Evolutionary conservation across 805 yeast genomes (phyloP).

Genomic region (Candida gorgasii): DNA sequence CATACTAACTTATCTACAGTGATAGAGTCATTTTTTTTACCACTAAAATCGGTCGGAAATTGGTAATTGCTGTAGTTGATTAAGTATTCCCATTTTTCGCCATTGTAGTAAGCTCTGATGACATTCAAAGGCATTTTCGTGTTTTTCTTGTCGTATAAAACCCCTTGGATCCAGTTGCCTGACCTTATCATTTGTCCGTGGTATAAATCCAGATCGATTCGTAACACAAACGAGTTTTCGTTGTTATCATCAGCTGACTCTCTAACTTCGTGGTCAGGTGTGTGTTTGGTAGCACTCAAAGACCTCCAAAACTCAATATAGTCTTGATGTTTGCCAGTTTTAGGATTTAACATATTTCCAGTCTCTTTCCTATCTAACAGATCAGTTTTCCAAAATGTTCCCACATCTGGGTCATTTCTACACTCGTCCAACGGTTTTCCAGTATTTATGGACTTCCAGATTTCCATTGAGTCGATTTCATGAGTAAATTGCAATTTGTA

Average conservation of each 20-base stretch:
- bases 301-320: constrained; percentile 60
- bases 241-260: constrained; percentile 20
- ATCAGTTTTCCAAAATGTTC: constrained; percentile 41
- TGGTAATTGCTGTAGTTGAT: constrained; percentile 28
- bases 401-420: constrained; percentile 42
- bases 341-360: constrained; percentile 50
- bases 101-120: constrained; percentile 23
- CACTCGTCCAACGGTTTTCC: constrained; percentile 33
- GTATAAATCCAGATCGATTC: constrained; percentile 21
- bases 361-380: constrained; percentile 49
- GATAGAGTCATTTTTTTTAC: constrained; percentile 14
- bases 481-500: constrained; percentile 41
- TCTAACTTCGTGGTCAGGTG: constrained; percentile 28
- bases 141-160: constrained; percentile 31
- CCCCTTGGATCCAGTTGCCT: constrained; percentile 56
- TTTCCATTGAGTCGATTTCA: constrained; percentile 43
- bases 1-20: constrained; percentile 16
- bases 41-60: constrained; percentile 27
- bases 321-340: constrained; percentile 38
- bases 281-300: constrained; percentile 38
- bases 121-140: constrained; percentile 27
- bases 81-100: constrained; percentile 22
- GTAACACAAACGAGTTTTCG: constrained; percentile 24
- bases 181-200: constrained; percentile 48
- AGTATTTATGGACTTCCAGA: constrained; percentile 26